A percentile compares a stretch with the other conserved stretches of the same genome.
phyloP scores from a whole-genome alignment of 768 basidiomycete genomes.

The Trametes punicea region DNA sequence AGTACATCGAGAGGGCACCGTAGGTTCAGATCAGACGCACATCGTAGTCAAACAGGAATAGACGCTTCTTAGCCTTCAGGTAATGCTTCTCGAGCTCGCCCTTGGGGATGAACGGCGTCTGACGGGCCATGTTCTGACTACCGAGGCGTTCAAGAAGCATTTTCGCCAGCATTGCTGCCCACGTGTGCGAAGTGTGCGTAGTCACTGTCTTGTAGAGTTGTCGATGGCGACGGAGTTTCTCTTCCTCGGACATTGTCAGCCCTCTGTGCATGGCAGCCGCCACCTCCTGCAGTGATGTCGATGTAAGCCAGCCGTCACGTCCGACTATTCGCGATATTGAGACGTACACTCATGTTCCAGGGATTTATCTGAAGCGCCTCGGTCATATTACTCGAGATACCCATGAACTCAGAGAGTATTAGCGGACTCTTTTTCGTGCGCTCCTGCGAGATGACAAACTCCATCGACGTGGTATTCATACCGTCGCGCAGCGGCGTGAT shows the following conservation, averaged over 20 bases:
- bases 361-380: conserved; percentile 92
- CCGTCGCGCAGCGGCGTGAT: conserved; percentile 96
- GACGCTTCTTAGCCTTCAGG: conserved; percentile 67
- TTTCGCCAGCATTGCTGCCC: conserved; percentile 88
- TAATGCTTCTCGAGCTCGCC: conserved; percentile 59
- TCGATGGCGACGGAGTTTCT: conserved; percentile 72
- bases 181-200: conserved; percentile 91
- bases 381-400: conserved; percentile 88
- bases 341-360: conserved; percentile 84
- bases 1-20: neutral
- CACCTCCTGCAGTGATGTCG: conserved; percentile 53
- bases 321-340: neutral
- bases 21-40: conserved; percentile 42
- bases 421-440: conserved; percentile 80
- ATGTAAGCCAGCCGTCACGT: neutral
- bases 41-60: conserved; percentile 96
- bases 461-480: conserved; percentile 99
- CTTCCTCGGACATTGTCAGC: conserved; percentile 72
- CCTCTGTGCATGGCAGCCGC: conserved; percentile 88
- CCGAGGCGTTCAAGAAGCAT: conserved; percentile 83
- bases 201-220: conserved; percentile 81
- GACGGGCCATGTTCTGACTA: conserved; percentile 71
- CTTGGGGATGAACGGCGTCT: conserved; percentile 80
- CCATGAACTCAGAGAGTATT: conserved; percentile 97
- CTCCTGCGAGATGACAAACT: conserved; percentile 94